Evolutionary conservation across 129 eudicot genomes (phyloP).

Genomic region (Flaveria bidentis): DNA sequence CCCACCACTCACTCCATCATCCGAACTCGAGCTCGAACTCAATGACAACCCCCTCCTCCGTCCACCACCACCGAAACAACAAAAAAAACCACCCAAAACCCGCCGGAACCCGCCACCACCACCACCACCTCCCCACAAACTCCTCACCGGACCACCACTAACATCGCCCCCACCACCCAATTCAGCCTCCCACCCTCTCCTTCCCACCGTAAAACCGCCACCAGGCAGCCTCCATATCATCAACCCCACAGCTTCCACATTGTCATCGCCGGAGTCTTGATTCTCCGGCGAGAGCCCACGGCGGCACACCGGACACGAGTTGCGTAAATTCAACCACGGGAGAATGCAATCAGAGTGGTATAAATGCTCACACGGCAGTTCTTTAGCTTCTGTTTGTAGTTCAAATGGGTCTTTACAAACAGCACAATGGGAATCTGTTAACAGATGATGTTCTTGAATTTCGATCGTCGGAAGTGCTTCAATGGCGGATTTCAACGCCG

Average conservation of each 20-base stretch:
- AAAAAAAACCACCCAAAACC: conserved; percentile 47
- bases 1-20: conserved; percentile 49
- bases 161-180: conserved; percentile 73
- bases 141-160: conserved; percentile 63
- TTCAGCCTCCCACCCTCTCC: conserved; percentile 81
- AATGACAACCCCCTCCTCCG: conserved; percentile 39
- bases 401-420: conserved; percentile 91
- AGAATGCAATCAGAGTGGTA: conserved; percentile 85
- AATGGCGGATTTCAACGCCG: conserved; percentile 86
- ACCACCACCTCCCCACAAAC: conserved; percentile 52
- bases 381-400: conserved; percentile 52
- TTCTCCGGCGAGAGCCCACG: conserved; percentile 65
- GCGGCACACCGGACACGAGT: conserved; percentile 93
- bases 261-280: conserved; percentile 37
- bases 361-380: conserved; percentile 92
- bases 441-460: conserved; percentile 48
- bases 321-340: conserved; percentile 84
- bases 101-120: conserved; percentile 38
- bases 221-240: conserved; percentile 97
- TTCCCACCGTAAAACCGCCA: conserved; percentile 96
- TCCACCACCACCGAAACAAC: conserved; percentile 67
- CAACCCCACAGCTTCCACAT: conserved; percentile 49
- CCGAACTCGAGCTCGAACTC: conserved; percentile 40
- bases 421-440: conserved; percentile 62
- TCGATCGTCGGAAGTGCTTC: conserved; percentile 67